Conservation (phyloP, 2,329 filamentous ascomycete genomes). For the Elsinoe perseae region DNA sequence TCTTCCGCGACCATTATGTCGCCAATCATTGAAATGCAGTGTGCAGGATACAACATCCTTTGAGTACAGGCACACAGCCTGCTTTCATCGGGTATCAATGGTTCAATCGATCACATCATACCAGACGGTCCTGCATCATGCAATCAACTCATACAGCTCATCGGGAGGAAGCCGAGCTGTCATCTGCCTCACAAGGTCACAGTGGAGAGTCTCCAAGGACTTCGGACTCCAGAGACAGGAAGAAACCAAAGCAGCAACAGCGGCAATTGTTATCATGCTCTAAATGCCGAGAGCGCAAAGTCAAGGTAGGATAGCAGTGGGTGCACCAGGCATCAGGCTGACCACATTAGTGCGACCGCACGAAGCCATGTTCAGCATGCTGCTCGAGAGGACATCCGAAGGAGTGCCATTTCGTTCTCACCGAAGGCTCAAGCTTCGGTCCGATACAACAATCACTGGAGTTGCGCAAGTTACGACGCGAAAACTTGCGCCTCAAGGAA, state of each 20-base stretch:
- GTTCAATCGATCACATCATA: not conserved
- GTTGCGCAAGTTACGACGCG: conserved; percentile 38
- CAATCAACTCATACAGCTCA: not conserved
- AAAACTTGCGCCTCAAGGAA: conserved; percentile 40
- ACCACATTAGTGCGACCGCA: conserved; percentile 38
- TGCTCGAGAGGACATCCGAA: conserved; percentile 42
- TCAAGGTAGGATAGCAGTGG: conserved; percentile 33
- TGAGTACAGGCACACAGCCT: not conserved
- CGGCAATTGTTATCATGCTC: conserved; percentile 42
- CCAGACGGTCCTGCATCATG: not conserved
- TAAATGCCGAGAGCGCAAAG: conserved; percentile 43
- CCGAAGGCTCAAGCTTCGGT: conserved; percentile 40
- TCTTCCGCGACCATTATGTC: not conserved
- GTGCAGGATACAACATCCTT: not conserved
- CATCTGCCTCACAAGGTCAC: not conserved
- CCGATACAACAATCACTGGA: conserved; percentile 43
- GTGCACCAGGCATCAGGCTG: not conserved
- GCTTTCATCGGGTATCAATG: not conserved
- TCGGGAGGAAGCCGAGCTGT: not conserved
- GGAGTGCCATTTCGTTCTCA: conserved; percentile 40
- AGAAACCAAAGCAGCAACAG: conserved; percentile 33
- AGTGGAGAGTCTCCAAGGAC: not conserved
- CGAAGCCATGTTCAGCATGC: conserved; percentile 43
- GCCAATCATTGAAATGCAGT: not conserved
- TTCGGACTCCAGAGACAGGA: conserved; percentile 26